A percentile compares a stretch with the other conserved stretches of the same genome.
These are phyloP conservation scores for Aureobasidium sp. DNA, from an alignment of 2,329 filamentous ascomycete genomes.

Conservation along the genomic window DNA sequence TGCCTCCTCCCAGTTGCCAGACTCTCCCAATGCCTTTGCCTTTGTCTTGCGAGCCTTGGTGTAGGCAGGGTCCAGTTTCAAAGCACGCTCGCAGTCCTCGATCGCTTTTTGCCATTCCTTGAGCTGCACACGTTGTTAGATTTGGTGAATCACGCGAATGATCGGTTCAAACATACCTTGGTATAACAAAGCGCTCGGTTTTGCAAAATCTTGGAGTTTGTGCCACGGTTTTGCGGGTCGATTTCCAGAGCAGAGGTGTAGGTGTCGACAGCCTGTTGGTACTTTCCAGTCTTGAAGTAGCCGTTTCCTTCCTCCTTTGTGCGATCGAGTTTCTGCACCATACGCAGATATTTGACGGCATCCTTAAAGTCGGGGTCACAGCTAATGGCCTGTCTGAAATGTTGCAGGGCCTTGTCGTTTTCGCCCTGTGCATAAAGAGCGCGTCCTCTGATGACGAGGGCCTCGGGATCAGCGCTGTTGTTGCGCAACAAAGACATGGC, in stretches of 20 bases:
- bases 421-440: conserved; percentile 87
- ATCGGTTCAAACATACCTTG: conserved; percentile 35
- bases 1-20: conserved; percentile 86
- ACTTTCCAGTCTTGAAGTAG: conserved; percentile 78
- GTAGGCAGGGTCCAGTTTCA: conserved; percentile 75
- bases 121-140: conserved; percentile 37
- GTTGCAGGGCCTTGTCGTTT: conserved; percentile 86
- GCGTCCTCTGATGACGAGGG: conserved; percentile 77
- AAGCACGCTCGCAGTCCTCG: conserved; percentile 73
- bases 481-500: conserved; percentile 77
- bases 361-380: conserved; percentile 88
- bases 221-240: conserved; percentile 80
- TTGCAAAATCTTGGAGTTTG: conserved; percentile 88
- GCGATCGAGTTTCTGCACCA: conserved; percentile 82
- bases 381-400: conserved; percentile 80
- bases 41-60: conserved; percentile 87
- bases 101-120: conserved; percentile 79
- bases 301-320: conserved; percentile 91
- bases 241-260: conserved; percentile 77
- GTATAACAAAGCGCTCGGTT: conserved; percentile 82
- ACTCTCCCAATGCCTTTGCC: conserved; percentile 77
- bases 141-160: no score
- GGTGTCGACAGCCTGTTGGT: conserved; percentile 70
- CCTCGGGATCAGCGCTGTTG: conserved; percentile 90
- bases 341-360: conserved; percentile 78